Percentiles rank a stretch among this genome's conserved stretches.
Conservation (phyloP, 2,329 filamentous ascomycete species). For the Chaetomiaceae sp. region DNA sequence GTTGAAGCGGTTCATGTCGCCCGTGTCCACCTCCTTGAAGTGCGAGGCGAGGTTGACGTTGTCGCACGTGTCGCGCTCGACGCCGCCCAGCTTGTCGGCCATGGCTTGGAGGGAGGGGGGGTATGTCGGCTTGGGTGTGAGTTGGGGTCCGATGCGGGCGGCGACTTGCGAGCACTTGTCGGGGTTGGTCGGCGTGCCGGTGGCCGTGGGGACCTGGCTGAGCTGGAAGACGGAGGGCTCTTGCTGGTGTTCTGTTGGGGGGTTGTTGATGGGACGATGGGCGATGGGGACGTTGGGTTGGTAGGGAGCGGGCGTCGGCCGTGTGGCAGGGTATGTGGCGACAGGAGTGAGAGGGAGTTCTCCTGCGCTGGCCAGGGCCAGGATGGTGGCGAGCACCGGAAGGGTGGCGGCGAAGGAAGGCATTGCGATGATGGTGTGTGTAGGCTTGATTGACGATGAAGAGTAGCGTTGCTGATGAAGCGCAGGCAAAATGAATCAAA, state of each 20-base stretch:
- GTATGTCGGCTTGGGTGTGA: slow-evolving; percentile 9
- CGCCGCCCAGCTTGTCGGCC: slow-evolving; percentile 11
- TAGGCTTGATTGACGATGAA: background rate
- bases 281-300: background rate
- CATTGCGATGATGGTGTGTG: slow-evolving; percentile 7
- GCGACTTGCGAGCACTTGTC: slow-evolving; percentile 9
- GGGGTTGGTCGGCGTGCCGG: background rate
- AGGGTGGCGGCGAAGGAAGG: slow-evolving; percentile 1
- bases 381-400: slow-evolving; percentile 4
- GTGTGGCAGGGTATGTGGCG: background rate
- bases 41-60: slow-evolving; percentile 1
- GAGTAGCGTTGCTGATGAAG: slow-evolving; percentile 1
- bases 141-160: slow-evolving; percentile 8
- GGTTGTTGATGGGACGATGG: background rate
- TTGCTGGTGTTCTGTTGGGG: background rate
- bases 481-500: background rate
- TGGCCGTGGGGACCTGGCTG: slow-evolving; percentile 4
- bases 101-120: background rate
- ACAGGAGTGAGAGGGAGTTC: slow-evolving; percentile 4
- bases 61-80: slow-evolving; percentile 11
- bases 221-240: background rate
- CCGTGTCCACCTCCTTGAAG: background rate
- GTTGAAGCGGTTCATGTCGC: slow-evolving; percentile 1
- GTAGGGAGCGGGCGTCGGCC: background rate
- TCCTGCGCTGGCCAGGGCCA: slow-evolving; percentile 1